Conservation (phyloP, 805 yeast genomes). For the Phaffomyces antillensis region DNA sequence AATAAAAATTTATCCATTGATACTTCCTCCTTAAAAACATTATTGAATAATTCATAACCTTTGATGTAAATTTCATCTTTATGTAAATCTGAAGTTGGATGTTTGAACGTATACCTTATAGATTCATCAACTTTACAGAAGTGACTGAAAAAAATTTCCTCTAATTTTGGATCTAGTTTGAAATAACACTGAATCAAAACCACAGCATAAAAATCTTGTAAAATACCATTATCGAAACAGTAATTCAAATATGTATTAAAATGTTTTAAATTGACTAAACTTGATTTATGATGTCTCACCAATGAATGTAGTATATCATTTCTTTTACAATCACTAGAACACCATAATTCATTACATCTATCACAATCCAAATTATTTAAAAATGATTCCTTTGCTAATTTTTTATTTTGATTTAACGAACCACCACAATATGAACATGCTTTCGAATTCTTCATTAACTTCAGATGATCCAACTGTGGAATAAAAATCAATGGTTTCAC, state of each 20-base stretch:
- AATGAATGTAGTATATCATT: slow-evolving; percentile 44
- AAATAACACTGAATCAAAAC: slow-evolving; percentile 46
- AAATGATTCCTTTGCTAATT: slow-evolving; percentile 6
- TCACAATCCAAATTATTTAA: slow-evolving; percentile 56
- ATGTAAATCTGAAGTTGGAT: slow-evolving; percentile 1
- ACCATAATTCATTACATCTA: slow-evolving; percentile 64
- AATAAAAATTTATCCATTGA: slow-evolving; percentile 49
- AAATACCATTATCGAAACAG: slow-evolving; percentile 50
- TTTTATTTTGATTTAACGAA: slow-evolving; percentile 8
- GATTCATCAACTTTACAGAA: slow-evolving; percentile 70
- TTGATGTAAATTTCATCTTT: slow-evolving; percentile 11
- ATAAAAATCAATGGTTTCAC: slow-evolving; percentile 46
- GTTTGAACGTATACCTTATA: slow-evolving; percentile 40
- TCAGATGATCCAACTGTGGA: slow-evolving; percentile 61
- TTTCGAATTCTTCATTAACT: slow-evolving; percentile 50
- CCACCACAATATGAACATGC: slow-evolving; percentile 71
- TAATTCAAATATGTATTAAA: slow-evolving; percentile 41
- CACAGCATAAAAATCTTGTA: slow-evolving; percentile 56
- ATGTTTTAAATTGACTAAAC: slow-evolving; percentile 25
- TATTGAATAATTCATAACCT: slow-evolving; percentile 44
- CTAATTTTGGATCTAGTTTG: not conserved
- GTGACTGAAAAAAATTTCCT: slow-evolving; percentile 30
- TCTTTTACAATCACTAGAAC: slow-evolving; percentile 54
- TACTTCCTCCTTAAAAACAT: slow-evolving; percentile 35
- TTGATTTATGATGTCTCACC: slow-evolving; percentile 46